Base-by-base conservation (phyloP, 1,284 basidiomycete genomes). In the Ceratobasidium sp. region DNA sequence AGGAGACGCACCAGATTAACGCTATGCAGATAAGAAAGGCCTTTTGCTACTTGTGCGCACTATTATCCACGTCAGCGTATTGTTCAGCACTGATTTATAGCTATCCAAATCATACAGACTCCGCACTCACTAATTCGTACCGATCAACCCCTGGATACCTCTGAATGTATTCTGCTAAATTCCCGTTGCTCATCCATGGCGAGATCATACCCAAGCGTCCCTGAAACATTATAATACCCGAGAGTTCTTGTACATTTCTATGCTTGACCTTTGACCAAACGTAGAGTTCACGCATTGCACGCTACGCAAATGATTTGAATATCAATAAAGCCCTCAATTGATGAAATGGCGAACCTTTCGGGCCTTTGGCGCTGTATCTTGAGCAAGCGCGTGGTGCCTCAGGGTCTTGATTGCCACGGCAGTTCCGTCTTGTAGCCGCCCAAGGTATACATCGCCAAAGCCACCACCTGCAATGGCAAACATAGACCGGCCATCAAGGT, bases 241-340 rank as follows among this genome's bases (percentile, higher is more conserved):
- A 56, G n/a, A 70, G 33, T 51, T 18, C 26, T 33, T 70, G 68
- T 6, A 70, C 33, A 46, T 70, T 55, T 10, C 39, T 12, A 33
- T 70, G 68, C 13, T 70, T 55, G 6, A 33, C 49, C 49, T 56
- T 70, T 18, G 68, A 70, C 68, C 68, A 70, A 23, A 40, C 28
- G 51, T 70, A 70, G 10, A 70, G 12, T 23, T 70, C 68, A 10
- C 68, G 69, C 69, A 71, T 71, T 23, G 69, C 69, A 12, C 69
- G 69, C 69, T 71, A 23, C 28, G 28, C 5, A n/a, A 33, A 33
- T 33, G 33, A 33, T 33, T 2, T 33, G 4, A 33, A 33, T 33
- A 33, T 33, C 4, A 4, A 33, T 33, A 3, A 56, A 70, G 23
- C 13, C 58, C 3, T 10, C 39, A 39, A 60, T 13, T 33, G 20